Evolutionary conservation across 208 protist species (phyloP).

Genomic region (Herpetomonas tarakana): DNA sequence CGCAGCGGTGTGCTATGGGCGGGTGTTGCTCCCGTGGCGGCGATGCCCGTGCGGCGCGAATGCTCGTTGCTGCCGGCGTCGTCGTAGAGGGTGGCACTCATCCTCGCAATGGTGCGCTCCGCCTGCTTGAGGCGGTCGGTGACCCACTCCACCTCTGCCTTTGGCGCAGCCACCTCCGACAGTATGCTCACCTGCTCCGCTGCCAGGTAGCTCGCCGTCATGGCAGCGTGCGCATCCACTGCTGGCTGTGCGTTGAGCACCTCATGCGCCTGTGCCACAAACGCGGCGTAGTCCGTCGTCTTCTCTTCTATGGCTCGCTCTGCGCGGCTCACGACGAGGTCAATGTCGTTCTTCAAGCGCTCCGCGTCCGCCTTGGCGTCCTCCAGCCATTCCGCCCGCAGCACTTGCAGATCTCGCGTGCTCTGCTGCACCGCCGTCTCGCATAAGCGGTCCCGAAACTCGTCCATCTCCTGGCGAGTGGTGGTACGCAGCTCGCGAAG

Average conservation of each 20-base stretch:
- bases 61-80: no score
- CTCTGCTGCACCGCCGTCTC: constrained; percentile 33
- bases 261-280: constrained; percentile 33
- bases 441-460: constrained; percentile 43
- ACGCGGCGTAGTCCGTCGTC: constrained; percentile 33
- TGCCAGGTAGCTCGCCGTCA: constrained; percentile 23
- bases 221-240: constrained; percentile 20
- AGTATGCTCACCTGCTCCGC: constrained; percentile 32
- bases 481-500: constrained; percentile 41
- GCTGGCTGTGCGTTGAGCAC: constrained; percentile 19
- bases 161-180: constrained; percentile 18
- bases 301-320: constrained; percentile 17
- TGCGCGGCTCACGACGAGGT: constrained; percentile 23
- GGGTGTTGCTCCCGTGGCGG: not conserved
- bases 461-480: constrained; percentile 42
- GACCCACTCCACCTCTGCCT: constrained; percentile 22
- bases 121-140: constrained; percentile 21
- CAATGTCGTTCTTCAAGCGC: constrained; percentile 40
- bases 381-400: constrained; percentile 36
- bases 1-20: not conserved
- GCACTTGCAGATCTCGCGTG: constrained; percentile 41
- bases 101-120: not conserved
- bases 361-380: constrained; percentile 30
- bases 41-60: not conserved
- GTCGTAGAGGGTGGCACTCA: not conserved